Conservation (phyloP, 495 filamentous ascomycete genomes). For the Baudoinia panamericana region DNA sequence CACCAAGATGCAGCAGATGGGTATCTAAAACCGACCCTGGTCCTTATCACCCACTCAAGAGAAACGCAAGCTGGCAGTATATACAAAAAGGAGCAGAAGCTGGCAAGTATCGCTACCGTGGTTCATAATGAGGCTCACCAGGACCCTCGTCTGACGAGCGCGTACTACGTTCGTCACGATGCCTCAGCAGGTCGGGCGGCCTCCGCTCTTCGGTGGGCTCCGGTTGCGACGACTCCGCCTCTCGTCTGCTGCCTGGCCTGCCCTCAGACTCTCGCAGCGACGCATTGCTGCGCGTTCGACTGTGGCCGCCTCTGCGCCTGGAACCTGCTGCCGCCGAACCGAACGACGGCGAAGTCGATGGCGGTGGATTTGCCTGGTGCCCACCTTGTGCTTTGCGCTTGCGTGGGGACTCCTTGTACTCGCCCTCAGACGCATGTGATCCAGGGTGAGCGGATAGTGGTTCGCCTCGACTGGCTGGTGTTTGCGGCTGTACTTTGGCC, state of each 20-base stretch:
- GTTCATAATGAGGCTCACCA: too few species aligned
- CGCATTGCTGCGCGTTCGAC: constrained; percentile 11
- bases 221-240: constrained; percentile 3
- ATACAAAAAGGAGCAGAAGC: too few species aligned
- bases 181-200: neutral
- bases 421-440: constrained; percentile 36
- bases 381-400: constrained; percentile 59
- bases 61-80: too few species aligned
- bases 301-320: constrained; percentile 1
- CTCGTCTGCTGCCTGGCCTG: constrained; percentile 8
- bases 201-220: constrained; percentile 5
- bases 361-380: constrained; percentile 44
- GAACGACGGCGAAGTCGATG: constrained; percentile 34
- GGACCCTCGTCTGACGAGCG: too few species aligned
- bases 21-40: too few species aligned
- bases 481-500: constrained; percentile 33
- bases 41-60: too few species aligned
- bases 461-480: constrained; percentile 43
- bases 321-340: constrained; percentile 39
- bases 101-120: too few species aligned
- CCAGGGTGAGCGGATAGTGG: constrained; percentile 42
- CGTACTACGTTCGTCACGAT: constrained; percentile 1
- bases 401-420: constrained; percentile 50
- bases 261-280: constrained; percentile 8
- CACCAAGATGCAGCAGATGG: too few species aligned